Base-by-base conservation (phyloP, 768 basidiomycete genomes). In the Boletus rubescentipes region DNA sequence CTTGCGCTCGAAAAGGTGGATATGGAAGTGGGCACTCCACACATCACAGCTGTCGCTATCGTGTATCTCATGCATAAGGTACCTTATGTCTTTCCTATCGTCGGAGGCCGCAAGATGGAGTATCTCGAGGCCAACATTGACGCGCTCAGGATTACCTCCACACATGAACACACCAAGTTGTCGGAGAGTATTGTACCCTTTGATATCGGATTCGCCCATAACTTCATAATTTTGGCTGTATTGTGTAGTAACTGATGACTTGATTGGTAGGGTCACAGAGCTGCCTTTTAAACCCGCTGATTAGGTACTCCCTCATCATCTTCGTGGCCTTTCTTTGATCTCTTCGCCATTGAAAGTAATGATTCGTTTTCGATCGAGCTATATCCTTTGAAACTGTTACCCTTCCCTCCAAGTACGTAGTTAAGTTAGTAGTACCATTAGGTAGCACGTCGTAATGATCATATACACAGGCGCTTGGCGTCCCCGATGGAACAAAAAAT, bases 11-110 rank as follows among this genome's bases (percentile, higher is more conserved):
- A 77, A 55, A 63, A 70, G 39, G 69, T 79, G 35, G 76, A 73
- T 0, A 57, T 61, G 23, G 66, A 76, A 53, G 65, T 76, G 9
- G 75, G 72, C n/a, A 66, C 66, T 12, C 63, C 72, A 49, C 61
- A 58, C 47, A 65, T 76, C 61, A 58, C 54, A 1, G 53, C 59
- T 15, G 75, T 77, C 12, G 75, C 75, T n/a, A 73, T 79, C 53
- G 74, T 72, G 14, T 78, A 74, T 43, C 60, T 77, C 26, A 67
- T 78, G 64, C 73, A 74, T 32, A 79, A 79, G 60, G 67, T 72
- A 16, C 69, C 74, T 5, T 73, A 72, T 48, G 75, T 75, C 16
- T 77, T 76, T 62, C 76, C 73, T 3, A 65, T 77, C 41, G 60
- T 76, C 31, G 74, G 72, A 20, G 73, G 75, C 3, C 68, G 73